Evolutionary conservation across 805 yeast genomes (phyloP).

Genomic region (Wickerhamomyces hampshirensis): DNA sequence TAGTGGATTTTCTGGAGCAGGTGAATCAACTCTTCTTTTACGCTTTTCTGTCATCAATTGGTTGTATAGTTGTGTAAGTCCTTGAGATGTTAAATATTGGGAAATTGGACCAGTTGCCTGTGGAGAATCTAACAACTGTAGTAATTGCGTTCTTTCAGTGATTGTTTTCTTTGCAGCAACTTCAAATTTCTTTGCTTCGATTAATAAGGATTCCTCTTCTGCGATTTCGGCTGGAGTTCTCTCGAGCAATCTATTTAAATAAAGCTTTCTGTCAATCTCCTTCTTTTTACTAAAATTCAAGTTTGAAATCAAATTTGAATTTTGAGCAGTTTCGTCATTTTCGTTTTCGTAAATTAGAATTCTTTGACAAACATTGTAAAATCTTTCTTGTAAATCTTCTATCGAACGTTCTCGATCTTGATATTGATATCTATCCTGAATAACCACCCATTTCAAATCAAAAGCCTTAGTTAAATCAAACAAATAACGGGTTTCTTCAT

Average conservation of each 20-base stretch:
- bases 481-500: slow-evolving; percentile 72
- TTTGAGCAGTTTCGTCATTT: slow-evolving; percentile 35
- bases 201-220: slow-evolving; percentile 90
- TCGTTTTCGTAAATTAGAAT: slow-evolving; percentile 42
- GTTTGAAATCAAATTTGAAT: slow-evolving; percentile 54
- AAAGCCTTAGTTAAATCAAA: slow-evolving; percentile 61
- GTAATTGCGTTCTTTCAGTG: slow-evolving; percentile 71
- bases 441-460: slow-evolving; percentile 55
- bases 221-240: slow-evolving; percentile 96
- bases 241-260: slow-evolving; percentile 67
- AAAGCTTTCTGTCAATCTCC: slow-evolving; percentile 77
- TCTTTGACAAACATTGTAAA: slow-evolving; percentile 62
- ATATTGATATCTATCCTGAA: slow-evolving; percentile 53
- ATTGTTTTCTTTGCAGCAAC: slow-evolving; percentile 87
- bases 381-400: slow-evolving; percentile 82
- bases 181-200: slow-evolving; percentile 90
- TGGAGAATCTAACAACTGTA: slow-evolving; percentile 83
- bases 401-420: slow-evolving; percentile 36
- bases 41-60: slow-evolving; percentile 67
- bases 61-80: slow-evolving; percentile 80
- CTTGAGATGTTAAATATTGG: slow-evolving; percentile 80
- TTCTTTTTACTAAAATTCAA: slow-evolving; percentile 64
- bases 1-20: slow-evolving; percentile 40
- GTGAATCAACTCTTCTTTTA: slow-evolving; percentile 40
- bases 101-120: slow-evolving; percentile 68